Base-by-base conservation (phyloP, 495 filamentous ascomycete species). In the Articulospora tetracladia region DNA sequence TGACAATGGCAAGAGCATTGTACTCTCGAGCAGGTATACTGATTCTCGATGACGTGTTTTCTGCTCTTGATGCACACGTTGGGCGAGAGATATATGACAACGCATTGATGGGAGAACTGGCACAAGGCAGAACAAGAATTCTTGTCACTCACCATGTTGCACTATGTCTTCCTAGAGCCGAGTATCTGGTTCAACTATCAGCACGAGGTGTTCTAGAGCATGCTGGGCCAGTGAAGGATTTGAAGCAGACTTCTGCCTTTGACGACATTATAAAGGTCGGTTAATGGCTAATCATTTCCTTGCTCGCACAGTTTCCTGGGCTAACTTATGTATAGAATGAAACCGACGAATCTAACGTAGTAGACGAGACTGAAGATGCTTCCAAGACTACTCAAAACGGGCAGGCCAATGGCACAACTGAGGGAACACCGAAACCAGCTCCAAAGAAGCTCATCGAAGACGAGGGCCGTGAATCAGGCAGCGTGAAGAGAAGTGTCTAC, bases 11-110 rank as follows among this genome's bases (percentile, higher is more conserved):
- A 22, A 77, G 88, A 55, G 88, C 88, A 1, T 74, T 90, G 1
- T 92, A 91, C 63, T 89, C 87, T 41, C 72, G 78, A 10, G 81
- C 86, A 13, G 80, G 78, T 1, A 79, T 88, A 15, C 68, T 91
- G 20, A 69, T 90, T 7, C 76, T 92, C 3, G 88, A 92, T 65
- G 88, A 91, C 64, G 83, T 88, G 4, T 72, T 92, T 13, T 85
- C 83, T 19, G 88, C 88, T 3, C 69, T 84, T 17, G 81, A 83
- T 66, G 74, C 79, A 17, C 77, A 78, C 55, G 81, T 82, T 24
- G 74, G 78, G 23, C 69, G 69, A 50, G 57, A 75, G 25, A 73
- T 83, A 12, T 73, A 81, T 53, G 73, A 80, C 34, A 65, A 79
- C 52, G 80, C 75, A 6, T 67, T 83, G n/a, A 73, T 72, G 22